Evolutionary conservation across 208 protist genomes (phyloP), one percentile per base, ranked within the genome.

Genomic region (Trypanosomatidae sp.): DNA sequence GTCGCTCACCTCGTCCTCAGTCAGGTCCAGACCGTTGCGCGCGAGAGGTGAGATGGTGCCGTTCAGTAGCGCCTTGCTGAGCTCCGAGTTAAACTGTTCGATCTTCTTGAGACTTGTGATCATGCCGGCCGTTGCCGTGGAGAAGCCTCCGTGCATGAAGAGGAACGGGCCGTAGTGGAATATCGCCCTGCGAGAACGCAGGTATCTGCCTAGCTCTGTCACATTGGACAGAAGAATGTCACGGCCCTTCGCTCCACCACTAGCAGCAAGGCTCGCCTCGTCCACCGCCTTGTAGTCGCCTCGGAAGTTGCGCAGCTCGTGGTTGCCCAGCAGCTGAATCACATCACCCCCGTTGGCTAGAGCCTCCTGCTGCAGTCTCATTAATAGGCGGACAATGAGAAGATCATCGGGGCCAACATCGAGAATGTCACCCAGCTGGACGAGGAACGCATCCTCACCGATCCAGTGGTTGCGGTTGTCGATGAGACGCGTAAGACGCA

Each of bases 71-170:
- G 89, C 86, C 46, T 85, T 73, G 13, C 69, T 69, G 46, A 97
- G 59, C 69, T 88, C 87, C 19, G 13, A 30, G 76, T 96, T 98
- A 69, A 98, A 94, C 70, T 91, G 78, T 25, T 92, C 85, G 0
- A 97, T 79, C 30, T 87, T 86, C n/a, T 81, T 68, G 43, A 97
- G 77, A 70, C 82, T 88, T 36, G 85, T 93, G 19, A 97, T 85
- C 77, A 92, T 90, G 47, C 66, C 77, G 25, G 87, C 80, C 15
- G 88, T 94, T 8, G 83, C 87, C 28, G 81, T 84, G n/a, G 91
- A 94, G 69, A 98, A 88, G 19, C 94, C 94, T n/a, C 90, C 94
- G 74, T 98, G 92, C 88, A 95, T 93, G 71, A 98, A 98, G 67
- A 97, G 82, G 71, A 92, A 96, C 8, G 86, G 83, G n/a, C 88